Percentiles rank a stretch among this genome's conserved stretches.
Evolutionary conservation across 495 filamentous ascomycete species (phyloP).

Genomic region (Penicillium samsonianum): DNA sequence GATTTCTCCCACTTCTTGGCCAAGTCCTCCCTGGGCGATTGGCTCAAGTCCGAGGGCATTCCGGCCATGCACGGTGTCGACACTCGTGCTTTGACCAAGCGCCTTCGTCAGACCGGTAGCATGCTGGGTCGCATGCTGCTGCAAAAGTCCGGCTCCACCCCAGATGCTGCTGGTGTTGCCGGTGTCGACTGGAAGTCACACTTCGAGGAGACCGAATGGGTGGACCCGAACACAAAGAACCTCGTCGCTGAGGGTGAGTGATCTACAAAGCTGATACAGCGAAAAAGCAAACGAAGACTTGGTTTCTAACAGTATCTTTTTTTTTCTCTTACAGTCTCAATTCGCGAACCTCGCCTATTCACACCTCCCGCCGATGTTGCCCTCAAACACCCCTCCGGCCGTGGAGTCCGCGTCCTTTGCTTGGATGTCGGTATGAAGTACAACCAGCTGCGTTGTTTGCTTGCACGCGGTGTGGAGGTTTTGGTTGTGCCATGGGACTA

Average conservation of each 20-base stretch:
- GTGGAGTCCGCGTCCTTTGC: conserved; percentile 80
- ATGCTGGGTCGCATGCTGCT: conserved; percentile 92
- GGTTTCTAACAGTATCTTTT: conserved; percentile 7
- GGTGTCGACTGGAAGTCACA: conserved; percentile 59
- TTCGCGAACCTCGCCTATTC: conserved; percentile 77
- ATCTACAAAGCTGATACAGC: background rate
- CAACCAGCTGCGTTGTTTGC: conserved; percentile 92
- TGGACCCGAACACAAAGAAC: conserved; percentile 88
- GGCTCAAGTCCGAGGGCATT: conserved; percentile 93
- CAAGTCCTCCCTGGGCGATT: conserved; percentile 81
- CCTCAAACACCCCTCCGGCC: conserved; percentile 82
- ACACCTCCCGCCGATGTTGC: conserved; percentile 64
- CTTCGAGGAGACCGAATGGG: conserved; percentile 82
- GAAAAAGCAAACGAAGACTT: background rate
- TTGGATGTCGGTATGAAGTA: conserved; percentile 97
- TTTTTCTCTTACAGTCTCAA: conserved; percentile 66
- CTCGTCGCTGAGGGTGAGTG: conserved; percentile 89
- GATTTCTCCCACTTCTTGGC: conserved; percentile 94
- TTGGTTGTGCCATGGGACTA: conserved; percentile 95
- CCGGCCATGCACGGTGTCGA: conserved; percentile 97
- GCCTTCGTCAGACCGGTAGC: conserved; percentile 88
- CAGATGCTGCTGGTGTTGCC: conserved; percentile 44
- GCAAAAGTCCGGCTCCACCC: conserved; percentile 57
- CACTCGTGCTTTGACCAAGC: conserved; percentile 90
- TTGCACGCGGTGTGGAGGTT: conserved; percentile 90